These are phyloP conservation scores for Alternaria brassicae DNA, from an alignment of 2,329 filamentous ascomycete species.

Conservation along the genomic window DNA sequence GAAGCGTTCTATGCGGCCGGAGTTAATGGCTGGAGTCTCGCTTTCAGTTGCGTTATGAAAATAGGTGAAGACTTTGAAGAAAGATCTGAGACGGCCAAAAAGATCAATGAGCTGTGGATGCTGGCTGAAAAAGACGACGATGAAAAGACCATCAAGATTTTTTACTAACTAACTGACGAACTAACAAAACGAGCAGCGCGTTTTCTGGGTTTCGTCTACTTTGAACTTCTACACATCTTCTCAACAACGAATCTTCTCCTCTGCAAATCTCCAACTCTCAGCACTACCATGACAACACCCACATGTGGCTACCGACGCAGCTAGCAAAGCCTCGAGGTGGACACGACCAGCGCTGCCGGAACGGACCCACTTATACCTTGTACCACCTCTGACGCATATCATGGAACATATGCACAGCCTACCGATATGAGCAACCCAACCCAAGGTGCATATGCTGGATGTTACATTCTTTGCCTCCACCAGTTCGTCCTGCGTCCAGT, in stretches of 20 bases:
- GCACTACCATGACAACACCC: neutral
- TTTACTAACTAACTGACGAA: conserved; percentile 32
- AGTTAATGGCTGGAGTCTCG: conserved; percentile 41
- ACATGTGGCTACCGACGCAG: neutral
- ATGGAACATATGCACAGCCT: neutral
- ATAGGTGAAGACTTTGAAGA: conserved; percentile 33
- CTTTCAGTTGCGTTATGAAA: conserved; percentile 43
- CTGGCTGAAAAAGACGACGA: conserved; percentile 30
- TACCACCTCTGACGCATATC: neutral
- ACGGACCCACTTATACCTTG: neutral
- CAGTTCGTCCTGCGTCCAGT: neutral
- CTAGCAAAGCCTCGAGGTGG: neutral
- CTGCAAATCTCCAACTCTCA: neutral
- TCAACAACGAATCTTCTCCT: neutral
- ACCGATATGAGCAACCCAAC: neutral
- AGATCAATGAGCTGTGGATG: conserved; percentile 35
- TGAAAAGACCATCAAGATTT: conserved; percentile 31
- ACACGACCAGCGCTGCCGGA: neutral
- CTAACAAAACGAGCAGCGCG: neutral
- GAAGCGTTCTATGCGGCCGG: conserved; percentile 42
- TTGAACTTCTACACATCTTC: neutral
- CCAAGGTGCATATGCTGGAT: neutral
- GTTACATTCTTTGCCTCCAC: neutral
- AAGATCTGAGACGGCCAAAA: conserved; percentile 22
- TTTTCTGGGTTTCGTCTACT: neutral